These are phyloP conservation scores for Shiraia bambusicola DNA, from an alignment of 2,329 filamentous ascomycete genomes.

Conservation along the genomic window DNA sequence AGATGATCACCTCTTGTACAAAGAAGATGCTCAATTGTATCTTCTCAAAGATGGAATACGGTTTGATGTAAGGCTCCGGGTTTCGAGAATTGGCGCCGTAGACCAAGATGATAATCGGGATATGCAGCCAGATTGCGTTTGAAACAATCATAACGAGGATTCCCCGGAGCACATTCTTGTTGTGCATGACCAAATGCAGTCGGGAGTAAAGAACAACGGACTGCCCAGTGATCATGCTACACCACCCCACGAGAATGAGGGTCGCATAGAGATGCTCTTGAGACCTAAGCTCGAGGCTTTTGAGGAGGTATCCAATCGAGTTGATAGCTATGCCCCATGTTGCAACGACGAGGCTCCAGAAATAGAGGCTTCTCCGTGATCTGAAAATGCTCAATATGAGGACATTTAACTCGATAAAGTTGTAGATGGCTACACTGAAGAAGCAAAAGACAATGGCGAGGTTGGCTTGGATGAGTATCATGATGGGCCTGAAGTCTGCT, in stretches of 20 bases:
- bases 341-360: slow-evolving; percentile 50
- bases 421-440: slow-evolving; percentile 36
- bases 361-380: slow-evolving; percentile 49
- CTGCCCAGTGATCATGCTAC: slow-evolving; percentile 62
- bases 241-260: slow-evolving; percentile 58
- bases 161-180: slow-evolving; percentile 48
- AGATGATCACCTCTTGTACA: slow-evolving; percentile 40
- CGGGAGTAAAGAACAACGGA: slow-evolving; percentile 62
- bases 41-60: slow-evolving; percentile 44
- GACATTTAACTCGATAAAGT: slow-evolving; percentile 47
- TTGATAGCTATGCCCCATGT: slow-evolving; percentile 49
- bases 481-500: too few species aligned
- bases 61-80: slow-evolving; percentile 27
- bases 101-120: slow-evolving; percentile 56
- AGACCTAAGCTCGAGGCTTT: slow-evolving; percentile 41
- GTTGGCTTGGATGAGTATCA: too few species aligned
- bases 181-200: slow-evolving; percentile 59
- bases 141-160: slow-evolving; percentile 59
- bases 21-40: slow-evolving; percentile 46
- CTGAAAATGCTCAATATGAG: slow-evolving; percentile 51
- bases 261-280: slow-evolving; percentile 33
- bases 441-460: slow-evolving; percentile 7
- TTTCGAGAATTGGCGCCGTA: slow-evolving; percentile 50
- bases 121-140: slow-evolving; percentile 55
- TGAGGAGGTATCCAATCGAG: slow-evolving; percentile 47